These are phyloP conservation scores for Nakazawaea populi DNA, from an alignment of 805 yeast species.

Conservation along the genomic window DNA sequence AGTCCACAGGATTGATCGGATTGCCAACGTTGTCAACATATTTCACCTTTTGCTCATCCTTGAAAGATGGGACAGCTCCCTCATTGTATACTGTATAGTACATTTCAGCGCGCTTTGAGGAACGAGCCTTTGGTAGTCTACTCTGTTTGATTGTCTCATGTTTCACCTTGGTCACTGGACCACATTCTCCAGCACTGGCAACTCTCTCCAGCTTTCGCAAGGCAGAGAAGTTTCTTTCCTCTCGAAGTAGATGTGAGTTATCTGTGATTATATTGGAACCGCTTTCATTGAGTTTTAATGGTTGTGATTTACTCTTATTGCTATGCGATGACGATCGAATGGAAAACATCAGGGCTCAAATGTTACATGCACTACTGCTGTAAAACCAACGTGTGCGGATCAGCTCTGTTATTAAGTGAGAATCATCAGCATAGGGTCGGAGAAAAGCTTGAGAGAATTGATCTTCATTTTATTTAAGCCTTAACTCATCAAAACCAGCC, in stretches of 20 bases:
- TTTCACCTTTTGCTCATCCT: not conserved
- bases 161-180: no score
- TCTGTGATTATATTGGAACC: not conserved
- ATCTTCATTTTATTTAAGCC: no score
- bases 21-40: constrained; percentile 4
- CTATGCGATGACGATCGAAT: not conserved
- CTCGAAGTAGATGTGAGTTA: not conserved
- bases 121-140: not conserved
- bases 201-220: not conserved
- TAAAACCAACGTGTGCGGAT: no score
- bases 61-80: no score
- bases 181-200: not conserved
- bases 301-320: not conserved
- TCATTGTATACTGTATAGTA: constrained; percentile 8
- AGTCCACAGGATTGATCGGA: constrained; percentile 5
- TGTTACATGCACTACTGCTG: no score
- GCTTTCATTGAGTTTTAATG: not conserved
- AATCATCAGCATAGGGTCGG: no score
- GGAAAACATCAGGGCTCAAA: not conserved
- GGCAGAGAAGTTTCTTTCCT: not conserved
- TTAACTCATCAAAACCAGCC: no score
- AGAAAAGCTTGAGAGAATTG: no score
- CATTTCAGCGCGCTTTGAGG: not conserved
- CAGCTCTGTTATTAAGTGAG: no score
- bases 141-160: not conserved